These are phyloP conservation scores for Podaxis sp. DNA, from an alignment of 768 basidiomycete species.

Conservation along the genomic window DNA sequence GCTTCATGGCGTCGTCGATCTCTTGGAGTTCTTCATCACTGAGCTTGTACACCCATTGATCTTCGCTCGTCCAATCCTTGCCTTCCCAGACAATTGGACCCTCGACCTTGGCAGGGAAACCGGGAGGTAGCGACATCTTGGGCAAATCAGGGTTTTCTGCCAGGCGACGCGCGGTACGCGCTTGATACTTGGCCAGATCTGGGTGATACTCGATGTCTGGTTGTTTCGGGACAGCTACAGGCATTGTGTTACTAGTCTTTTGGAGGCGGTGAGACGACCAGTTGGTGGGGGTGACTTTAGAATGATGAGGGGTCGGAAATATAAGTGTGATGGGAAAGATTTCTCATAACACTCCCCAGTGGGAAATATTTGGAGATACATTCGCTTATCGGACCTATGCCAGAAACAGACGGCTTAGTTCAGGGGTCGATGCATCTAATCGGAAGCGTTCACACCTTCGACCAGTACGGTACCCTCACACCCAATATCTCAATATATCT, in stretches of 20 bases:
- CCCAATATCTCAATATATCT: background rate
- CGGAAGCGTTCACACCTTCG: too few relatives aligned
- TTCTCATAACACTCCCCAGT: background rate
- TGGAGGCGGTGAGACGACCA: background rate
- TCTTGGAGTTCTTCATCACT: conserved; percentile 30
- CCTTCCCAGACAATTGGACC: conserved; percentile 44
- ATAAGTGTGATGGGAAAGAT: conserved; percentile 5
- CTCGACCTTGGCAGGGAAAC: conserved; percentile 33
- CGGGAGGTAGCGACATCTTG: conserved; percentile 27
- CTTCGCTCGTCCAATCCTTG: conserved; percentile 37
- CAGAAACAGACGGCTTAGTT: background rate
- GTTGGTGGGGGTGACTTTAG: background rate
- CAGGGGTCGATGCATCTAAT: background rate
- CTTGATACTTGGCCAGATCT: conserved; percentile 35
- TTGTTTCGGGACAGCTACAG: conserved; percentile 16
- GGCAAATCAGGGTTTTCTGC: conserved; percentile 31
- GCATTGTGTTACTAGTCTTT: background rate
- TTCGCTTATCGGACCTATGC: background rate
- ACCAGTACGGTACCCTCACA: background rate
- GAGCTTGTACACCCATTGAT: conserved; percentile 38
- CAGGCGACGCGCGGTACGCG: conserved; percentile 34
- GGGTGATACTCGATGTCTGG: conserved; percentile 41
- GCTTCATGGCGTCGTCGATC: conserved; percentile 31
- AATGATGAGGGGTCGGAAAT: background rate
- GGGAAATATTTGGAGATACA: background rate